phyloP scores from a whole-genome alignment of 805 yeast species.

The Brettanomyces nanus region DNA sequence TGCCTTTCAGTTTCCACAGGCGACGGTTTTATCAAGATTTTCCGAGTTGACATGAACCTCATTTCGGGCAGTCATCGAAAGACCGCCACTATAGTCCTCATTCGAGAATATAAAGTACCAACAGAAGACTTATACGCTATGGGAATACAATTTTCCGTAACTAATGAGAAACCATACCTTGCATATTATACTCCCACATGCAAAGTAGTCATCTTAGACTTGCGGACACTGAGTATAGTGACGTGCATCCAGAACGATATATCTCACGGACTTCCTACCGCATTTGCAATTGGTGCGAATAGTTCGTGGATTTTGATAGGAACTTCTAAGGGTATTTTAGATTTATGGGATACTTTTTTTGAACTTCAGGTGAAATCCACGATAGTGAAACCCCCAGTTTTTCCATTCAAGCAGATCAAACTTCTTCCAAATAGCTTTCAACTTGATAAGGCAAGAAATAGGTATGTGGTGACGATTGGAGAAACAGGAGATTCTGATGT shows the following conservation, averaged over 20 bases:
- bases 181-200: constrained; percentile 42
- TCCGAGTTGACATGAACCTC: constrained; percentile 29
- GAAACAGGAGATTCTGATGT: constrained; percentile 55
- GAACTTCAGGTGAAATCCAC: constrained; percentile 51
- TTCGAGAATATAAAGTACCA: constrained; percentile 35
- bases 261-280: constrained; percentile 56
- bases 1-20: constrained; percentile 49
- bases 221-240: constrained; percentile 42
- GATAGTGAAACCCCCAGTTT: constrained; percentile 36
- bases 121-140: constrained; percentile 32
- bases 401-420: constrained; percentile 41
- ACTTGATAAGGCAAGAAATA: constrained; percentile 27
- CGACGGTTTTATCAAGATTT: constrained; percentile 37
- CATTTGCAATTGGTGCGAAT: constrained; percentile 47
- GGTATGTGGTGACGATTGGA: constrained; percentile 53
- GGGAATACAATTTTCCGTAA: constrained; percentile 33
- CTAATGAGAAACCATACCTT: constrained; percentile 34
- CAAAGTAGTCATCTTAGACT: constrained; percentile 45
- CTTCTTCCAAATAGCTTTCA: constrained; percentile 34
- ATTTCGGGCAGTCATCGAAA: constrained; percentile 5
- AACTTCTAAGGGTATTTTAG: constrained; percentile 63
- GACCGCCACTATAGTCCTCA: constrained; percentile 17
- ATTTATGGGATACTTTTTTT: constrained; percentile 78
- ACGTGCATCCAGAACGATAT: constrained; percentile 44
- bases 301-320: constrained; percentile 65